These are phyloP conservation scores for Xylariaceae sp. DNA, from an alignment of 2,329 filamentous ascomycete genomes.

Conservation along the genomic window DNA sequence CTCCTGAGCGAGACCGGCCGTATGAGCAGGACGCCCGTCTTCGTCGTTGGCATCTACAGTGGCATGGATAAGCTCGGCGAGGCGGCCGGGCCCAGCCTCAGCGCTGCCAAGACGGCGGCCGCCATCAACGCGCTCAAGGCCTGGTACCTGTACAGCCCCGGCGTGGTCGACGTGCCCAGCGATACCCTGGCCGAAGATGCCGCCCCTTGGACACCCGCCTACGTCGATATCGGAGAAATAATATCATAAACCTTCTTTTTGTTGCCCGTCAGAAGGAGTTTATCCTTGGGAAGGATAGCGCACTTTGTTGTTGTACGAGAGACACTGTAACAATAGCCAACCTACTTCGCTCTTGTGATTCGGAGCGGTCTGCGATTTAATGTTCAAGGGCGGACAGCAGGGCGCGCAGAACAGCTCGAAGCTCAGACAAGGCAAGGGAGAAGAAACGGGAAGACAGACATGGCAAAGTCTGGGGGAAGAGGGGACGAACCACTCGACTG, in stretches of 20 bases:
- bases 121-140: conserved; percentile 81
- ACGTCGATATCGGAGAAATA: conserved; percentile 68
- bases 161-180: conserved; percentile 60
- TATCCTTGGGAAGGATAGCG: too few relatives aligned
- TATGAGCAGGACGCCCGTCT: conserved; percentile 78
- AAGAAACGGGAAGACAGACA: too few relatives aligned
- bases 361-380: too few relatives aligned
- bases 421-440: too few relatives aligned
- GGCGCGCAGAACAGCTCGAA: too few relatives aligned
- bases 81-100: conserved; percentile 71
- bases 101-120: conserved; percentile 72
- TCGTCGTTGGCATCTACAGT: conserved; percentile 88
- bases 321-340: neutral
- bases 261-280: neutral
- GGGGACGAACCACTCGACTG: too few relatives aligned
- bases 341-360: too few relatives aligned
- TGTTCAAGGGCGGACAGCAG: too few relatives aligned
- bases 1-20: conserved; percentile 89
- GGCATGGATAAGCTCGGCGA: conserved; percentile 89
- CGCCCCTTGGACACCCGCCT: conserved; percentile 58
- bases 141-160: conserved; percentile 94
- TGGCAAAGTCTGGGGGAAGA: too few relatives aligned
- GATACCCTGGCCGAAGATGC: conserved; percentile 60
- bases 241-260: conserved; percentile 40
- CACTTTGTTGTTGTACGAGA: neutral